Base-by-base conservation (phyloP, 78 protist genomes). In the Creolimax fragrantissima region DNA sequence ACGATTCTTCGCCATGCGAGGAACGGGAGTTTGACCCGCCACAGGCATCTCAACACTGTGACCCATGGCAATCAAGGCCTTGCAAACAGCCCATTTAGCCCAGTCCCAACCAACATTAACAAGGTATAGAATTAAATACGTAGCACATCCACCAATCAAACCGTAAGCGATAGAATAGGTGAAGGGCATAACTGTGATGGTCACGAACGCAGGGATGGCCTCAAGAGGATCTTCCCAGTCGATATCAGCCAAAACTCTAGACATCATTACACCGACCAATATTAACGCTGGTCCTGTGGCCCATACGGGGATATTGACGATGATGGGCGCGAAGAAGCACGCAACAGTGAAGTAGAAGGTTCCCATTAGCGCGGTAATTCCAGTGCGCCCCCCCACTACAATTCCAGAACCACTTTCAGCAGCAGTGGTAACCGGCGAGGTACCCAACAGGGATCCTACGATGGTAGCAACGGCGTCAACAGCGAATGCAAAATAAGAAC, bases 121-220 rank as follows among this genome's bases (percentile, higher is more conserved):
- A 35, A 41, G 35, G 6, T 88, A 45, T 6, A 88, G 47, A 6
- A 88, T 37, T 43, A 88, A 1, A 37, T 45, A 88, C 44, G 39
- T 2, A n/a, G 4, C 2, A 35, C 37, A 43, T 43, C 90, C 90
- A 2, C 90, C 90, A n/a, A 88, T 88, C 24, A 88, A 6, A 88
- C 90, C 90, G 6, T 88, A 88, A 39, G 90, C 90, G 42, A 88
- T 88, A 5, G 90, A 88, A 88, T 88, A 88, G 17, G 90, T 88
- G 44, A 88, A 88, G 47, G 90, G 90, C 90, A 88, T 88, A 4
- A 47, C 2, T 43, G 47, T 88, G 17, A 37, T 58, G 24, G 90
- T 88, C 11, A 88, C 90, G 42, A 88, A 88, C 17, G 47, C 90
- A 45, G 90, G 90, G 42, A 88, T 88, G 67, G 90, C 90, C 32